Base-by-base conservation (phyloP, 371 early-diverging fungal genomes). In the Mortierella sp. region DNA sequence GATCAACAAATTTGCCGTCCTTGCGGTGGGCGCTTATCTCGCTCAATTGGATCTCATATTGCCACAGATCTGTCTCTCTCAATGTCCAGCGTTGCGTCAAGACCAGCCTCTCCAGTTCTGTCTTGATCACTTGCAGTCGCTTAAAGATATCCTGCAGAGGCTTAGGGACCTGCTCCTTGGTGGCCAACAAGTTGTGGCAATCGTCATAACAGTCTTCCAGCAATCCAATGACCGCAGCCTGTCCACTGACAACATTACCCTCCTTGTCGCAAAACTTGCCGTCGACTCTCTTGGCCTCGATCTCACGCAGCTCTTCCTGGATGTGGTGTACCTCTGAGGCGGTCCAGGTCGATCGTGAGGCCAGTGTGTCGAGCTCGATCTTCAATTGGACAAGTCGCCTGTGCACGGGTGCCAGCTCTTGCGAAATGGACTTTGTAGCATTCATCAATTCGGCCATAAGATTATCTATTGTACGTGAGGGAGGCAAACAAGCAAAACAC, bases 141-240 rank as follows among this genome's bases (percentile, higher is more conserved):
- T 96, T 94, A 76, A 95, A 96, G 51, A 96, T 89, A 24, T 93
- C 94, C 58, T 91, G 89, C 71, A 97, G 81, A 14, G 91, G 90
- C 46, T 92, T 91, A 11, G 96, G 93, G 44, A 90, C 91, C 8
- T 92, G 91, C 79, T 95, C 94, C n/a, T 95, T 94, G 51, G 94
- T 92, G 5, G 94, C 96, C 87, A 96, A 88, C 68, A 97, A 77
- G 75, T 96, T 96, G 76, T 96, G 95, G 38, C 93, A 90, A 74
- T 95, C 94, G 71, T 97, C 95, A 78, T 93, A 94, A 72, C 96
- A 92, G 78, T 95, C 93, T 77, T 98, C 98, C 78, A 97, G 74
- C 56, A 98, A 83, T 1, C 94, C 96, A 65, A 95, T 94, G 63
- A 98, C 96, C 29, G 94, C 90, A 4, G 96, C 97, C 79, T 97